Evolutionary conservation across 106 monocot genomes (phyloP).

Genomic region (Dendrobium nobile): DNA sequence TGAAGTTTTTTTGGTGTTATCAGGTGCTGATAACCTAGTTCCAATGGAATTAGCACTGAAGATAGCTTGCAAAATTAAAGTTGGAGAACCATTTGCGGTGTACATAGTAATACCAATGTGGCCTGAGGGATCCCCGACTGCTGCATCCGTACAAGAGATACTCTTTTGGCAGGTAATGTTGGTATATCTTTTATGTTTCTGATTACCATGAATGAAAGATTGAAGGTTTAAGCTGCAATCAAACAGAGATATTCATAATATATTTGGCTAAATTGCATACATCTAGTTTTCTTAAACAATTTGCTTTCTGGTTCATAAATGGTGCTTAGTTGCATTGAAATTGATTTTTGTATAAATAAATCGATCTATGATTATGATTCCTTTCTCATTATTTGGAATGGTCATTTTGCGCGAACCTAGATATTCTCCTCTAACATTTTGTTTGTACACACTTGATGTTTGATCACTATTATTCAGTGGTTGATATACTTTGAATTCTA

Average conservation of each 20-base stretch:
- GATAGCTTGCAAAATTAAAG: conserved; percentile 62
- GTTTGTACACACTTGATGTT: background rate
- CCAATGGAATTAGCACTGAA: conserved; percentile 77
- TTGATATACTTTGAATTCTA: background rate
- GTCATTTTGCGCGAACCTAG: background rate
- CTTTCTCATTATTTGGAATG: background rate
- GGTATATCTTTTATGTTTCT: background rate
- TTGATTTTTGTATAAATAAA: background rate
- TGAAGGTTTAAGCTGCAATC: background rate
- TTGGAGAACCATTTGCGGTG: conserved; percentile 53
- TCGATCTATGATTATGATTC: background rate
- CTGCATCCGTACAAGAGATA: conserved; percentile 69
- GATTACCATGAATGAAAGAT: background rate
- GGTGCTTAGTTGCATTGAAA: background rate
- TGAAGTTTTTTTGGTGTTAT: conserved; percentile 8
- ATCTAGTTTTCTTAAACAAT: background rate
- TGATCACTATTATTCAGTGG: background rate
- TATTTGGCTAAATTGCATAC: background rate
- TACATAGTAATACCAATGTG: conserved; percentile 80
- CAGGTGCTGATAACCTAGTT: conserved; percentile 71
- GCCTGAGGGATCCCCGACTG: conserved; percentile 68
- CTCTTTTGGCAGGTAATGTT: conserved; percentile 63
- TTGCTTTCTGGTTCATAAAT: background rate
- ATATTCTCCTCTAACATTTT: background rate
- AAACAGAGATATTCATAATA: background rate